Percentiles rank a stretch among this genome's conserved stretches.
Evolutionary conservation across 2,329 filamentous ascomycete species (phyloP).

Genomic region (Aphanocladium album): DNA sequence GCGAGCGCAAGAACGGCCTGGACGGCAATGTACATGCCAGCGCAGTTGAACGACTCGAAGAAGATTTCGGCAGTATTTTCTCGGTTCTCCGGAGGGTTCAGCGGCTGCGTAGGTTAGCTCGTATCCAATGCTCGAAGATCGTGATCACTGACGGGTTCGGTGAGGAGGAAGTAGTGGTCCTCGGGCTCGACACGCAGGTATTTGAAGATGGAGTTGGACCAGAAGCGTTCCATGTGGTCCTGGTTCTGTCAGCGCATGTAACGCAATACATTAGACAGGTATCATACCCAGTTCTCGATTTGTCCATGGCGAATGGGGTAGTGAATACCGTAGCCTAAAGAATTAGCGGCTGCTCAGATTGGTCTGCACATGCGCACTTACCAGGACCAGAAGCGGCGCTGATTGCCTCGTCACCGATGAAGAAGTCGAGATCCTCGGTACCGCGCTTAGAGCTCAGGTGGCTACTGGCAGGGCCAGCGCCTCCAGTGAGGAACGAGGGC

Average conservation of each 20-base stretch:
- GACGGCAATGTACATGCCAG: slow-evolving; percentile 96
- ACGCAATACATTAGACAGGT: neutral
- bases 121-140: neutral
- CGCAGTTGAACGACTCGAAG: slow-evolving; percentile 99
- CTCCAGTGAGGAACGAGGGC: slow-evolving; percentile 89
- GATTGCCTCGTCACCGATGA: slow-evolving; percentile 95
- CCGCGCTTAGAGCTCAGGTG: slow-evolving; percentile 89
- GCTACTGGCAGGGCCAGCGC: slow-evolving; percentile 68
- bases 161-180: slow-evolving; percentile 97
- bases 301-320: slow-evolving; percentile 98
- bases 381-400: slow-evolving; percentile 77
- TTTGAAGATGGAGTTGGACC: slow-evolving; percentile 99
- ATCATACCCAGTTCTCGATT: slow-evolving; percentile 91
- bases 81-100: slow-evolving; percentile 97
- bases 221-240: slow-evolving; percentile 99
- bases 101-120: slow-evolving; percentile 53
- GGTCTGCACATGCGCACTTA: slow-evolving; percentile 32
- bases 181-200: slow-evolving; percentile 97
- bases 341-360: slow-evolving; percentile 18
- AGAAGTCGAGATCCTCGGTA: slow-evolving; percentile 97
- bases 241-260: slow-evolving; percentile 35
- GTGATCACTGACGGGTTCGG: slow-evolving; percentile 70
- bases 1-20: slow-evolving; percentile 95
- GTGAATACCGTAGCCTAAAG: slow-evolving; percentile 81
- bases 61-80: slow-evolving; percentile 99